These are phyloP conservation scores for Aphanocladium album DNA, from an alignment of 2,329 filamentous ascomycete species.

Conservation along the genomic window DNA sequence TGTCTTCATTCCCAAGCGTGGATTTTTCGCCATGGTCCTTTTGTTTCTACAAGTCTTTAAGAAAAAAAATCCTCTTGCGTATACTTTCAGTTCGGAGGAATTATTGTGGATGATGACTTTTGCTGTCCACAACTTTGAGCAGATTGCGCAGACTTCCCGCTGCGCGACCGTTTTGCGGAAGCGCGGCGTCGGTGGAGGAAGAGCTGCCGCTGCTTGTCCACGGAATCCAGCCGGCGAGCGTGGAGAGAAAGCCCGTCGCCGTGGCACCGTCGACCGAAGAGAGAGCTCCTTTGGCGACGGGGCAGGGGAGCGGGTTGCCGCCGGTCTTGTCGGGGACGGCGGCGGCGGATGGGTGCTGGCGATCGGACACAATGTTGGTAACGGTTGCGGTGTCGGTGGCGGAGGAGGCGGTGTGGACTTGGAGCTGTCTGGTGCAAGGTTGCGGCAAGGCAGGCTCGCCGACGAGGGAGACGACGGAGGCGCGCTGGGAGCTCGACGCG, in stretches of 20 bases:
- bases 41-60: too few relatives aligned
- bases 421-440: slow-evolving; percentile 48
- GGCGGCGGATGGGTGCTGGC: neutral
- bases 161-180: slow-evolving; percentile 39
- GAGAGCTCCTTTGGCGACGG: neutral
- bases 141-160: slow-evolving; percentile 53
- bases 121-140: slow-evolving; percentile 28
- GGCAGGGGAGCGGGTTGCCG: slow-evolving; percentile 13
- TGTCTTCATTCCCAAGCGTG: too few relatives aligned
- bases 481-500: slow-evolving; percentile 32
- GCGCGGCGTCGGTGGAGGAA: slow-evolving; percentile 20
- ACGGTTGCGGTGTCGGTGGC: neutral
- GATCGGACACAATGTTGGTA: slow-evolving; percentile 4
- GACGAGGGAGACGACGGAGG: slow-evolving; percentile 31
- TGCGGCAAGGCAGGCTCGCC: slow-evolving; percentile 54
- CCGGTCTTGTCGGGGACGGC: neutral
- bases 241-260: slow-evolving; percentile 12
- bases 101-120: neutral
- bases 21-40: too few relatives aligned
- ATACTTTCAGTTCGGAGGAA: too few relatives aligned
- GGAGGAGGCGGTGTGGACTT: slow-evolving; percentile 35
- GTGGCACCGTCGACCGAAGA: slow-evolving; percentile 8
- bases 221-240: slow-evolving; percentile 14
- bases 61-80: too few relatives aligned
- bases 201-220: slow-evolving; percentile 10